Evolutionary conservation across 2,329 filamentous ascomycete species (phyloP).

Genomic region (Cryphonectria radicalis): DNA sequence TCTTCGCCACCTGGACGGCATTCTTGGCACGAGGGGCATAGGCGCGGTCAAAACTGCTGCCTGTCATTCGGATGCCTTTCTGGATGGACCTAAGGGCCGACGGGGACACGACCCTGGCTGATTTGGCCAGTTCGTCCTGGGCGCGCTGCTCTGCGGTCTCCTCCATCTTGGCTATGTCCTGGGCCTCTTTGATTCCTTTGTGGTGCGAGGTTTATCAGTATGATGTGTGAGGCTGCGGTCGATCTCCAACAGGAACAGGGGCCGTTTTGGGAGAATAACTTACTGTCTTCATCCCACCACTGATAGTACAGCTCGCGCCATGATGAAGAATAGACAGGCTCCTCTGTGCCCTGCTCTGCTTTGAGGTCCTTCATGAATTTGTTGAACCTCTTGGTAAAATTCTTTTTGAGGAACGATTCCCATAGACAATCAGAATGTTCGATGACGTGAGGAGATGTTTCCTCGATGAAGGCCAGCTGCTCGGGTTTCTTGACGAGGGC

Average conservation of each 20-base stretch:
- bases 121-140: neutral
- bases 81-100: slow-evolving; percentile 38
- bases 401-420: slow-evolving; percentile 75
- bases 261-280: neutral
- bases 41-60: neutral
- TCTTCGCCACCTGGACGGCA: slow-evolving; percentile 59
- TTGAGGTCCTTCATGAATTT: slow-evolving; percentile 32
- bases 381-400: slow-evolving; percentile 70
- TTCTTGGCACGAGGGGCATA: slow-evolving; percentile 40
- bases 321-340: slow-evolving; percentile 56
- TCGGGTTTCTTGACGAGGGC: slow-evolving; percentile 70
- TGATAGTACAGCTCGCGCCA: slow-evolving; percentile 60
- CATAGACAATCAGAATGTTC: slow-evolving; percentile 72
- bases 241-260: neutral
- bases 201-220: neutral
- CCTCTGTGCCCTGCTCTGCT: slow-evolving; percentile 65
- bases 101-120: neutral
- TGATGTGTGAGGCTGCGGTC: neutral
- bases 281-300: slow-evolving; percentile 32
- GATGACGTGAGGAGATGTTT: slow-evolving; percentile 75
- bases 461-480: slow-evolving; percentile 77
- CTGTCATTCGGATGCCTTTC: neutral
- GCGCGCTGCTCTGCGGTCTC: neutral
- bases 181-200: neutral
- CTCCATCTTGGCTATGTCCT: slow-evolving; percentile 10